phyloP scores from a whole-genome alignment of 805 yeast species.

The Candida lessepsii region DNA sequence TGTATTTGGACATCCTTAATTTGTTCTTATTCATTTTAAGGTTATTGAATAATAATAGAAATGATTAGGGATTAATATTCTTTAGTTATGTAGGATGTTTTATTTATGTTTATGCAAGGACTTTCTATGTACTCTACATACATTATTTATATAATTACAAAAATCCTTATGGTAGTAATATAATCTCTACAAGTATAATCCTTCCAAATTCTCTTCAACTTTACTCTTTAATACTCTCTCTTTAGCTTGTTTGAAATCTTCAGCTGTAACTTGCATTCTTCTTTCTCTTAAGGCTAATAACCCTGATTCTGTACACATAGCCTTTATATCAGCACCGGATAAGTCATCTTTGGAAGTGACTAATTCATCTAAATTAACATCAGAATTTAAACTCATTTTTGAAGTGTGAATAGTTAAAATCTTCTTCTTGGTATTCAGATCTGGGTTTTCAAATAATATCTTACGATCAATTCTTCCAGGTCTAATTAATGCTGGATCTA shows the following conservation, averaged over 20 bases:
- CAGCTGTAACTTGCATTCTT: constrained; percentile 95
- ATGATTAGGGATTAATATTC: not conserved
- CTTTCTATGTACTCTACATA: not conserved
- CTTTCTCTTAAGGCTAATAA: constrained; percentile 92
- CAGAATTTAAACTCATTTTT: constrained; percentile 86
- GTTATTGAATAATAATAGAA: constrained; percentile 11
- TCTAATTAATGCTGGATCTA: constrained; percentile 94
- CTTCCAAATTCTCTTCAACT: constrained; percentile 94
- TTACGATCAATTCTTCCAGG: constrained; percentile 98
- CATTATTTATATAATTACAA: not conserved
- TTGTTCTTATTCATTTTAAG: constrained; percentile 75
- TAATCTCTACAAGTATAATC: constrained; percentile 75
- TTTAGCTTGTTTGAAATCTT: constrained; percentile 89
- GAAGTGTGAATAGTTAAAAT: constrained; percentile 89
- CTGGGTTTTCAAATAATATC: constrained; percentile 94
- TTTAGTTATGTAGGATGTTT: not conserved
- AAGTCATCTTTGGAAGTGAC: constrained; percentile 90
- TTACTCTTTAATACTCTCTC: constrained; percentile 95
- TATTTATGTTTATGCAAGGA: constrained; percentile 1
- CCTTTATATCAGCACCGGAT: constrained; percentile 97
- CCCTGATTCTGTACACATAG: constrained; percentile 97
- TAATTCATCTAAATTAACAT: constrained; percentile 84
- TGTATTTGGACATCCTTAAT: constrained; percentile 81
- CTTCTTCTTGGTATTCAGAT: constrained; percentile 87
- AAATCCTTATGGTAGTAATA: no score